A percentile compares a stretch with the other conserved stretches of the same genome.
Conservation (phyloP, 768 basidiomycete genomes). For the Boletus eberwhitei region DNA sequence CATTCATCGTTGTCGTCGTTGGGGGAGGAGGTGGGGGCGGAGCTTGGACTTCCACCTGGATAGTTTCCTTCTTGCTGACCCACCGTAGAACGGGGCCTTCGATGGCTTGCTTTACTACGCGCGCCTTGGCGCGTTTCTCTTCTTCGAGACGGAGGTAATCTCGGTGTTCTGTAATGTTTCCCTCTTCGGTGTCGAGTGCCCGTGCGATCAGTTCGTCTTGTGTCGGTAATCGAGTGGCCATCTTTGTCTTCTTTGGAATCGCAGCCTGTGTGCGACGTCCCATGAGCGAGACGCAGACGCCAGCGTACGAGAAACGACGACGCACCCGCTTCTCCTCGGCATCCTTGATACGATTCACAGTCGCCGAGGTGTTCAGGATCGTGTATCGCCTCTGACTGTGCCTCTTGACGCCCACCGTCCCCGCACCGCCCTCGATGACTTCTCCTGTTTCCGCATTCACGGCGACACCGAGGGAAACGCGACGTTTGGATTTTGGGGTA, state of each 20-base stretch:
- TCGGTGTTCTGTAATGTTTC: constrained; percentile 73
- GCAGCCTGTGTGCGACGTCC: constrained; percentile 42
- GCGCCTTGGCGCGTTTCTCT: constrained; percentile 67
- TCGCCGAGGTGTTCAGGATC: constrained; percentile 65
- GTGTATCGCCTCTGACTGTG: constrained; percentile 70
- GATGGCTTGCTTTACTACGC: constrained; percentile 56
- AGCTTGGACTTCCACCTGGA: constrained; percentile 38
- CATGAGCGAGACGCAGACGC: background rate
- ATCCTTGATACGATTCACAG: constrained; percentile 60
- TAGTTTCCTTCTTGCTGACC: constrained; percentile 63
- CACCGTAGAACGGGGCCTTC: constrained; percentile 70
- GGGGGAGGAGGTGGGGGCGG: constrained; percentile 30
- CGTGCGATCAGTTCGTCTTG: constrained; percentile 83
- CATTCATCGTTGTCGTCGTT: constrained; percentile 1
- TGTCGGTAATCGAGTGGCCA: constrained; percentile 50
- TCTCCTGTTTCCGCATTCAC: constrained; percentile 64
- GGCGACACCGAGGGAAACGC: constrained; percentile 52
- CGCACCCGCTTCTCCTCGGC: constrained; percentile 60
- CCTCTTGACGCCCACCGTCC: constrained; percentile 30
- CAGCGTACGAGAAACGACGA: background rate
- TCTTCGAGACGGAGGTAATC: constrained; percentile 80
- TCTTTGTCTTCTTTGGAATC: constrained; percentile 58
- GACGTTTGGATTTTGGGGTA: constrained; percentile 36
- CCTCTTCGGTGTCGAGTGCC: constrained; percentile 84
- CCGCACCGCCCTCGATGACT: constrained; percentile 37